Percentiles rank a stretch among this genome's conserved stretches.
phyloP scores from a whole-genome alignment of 2,329 filamentous ascomycete genomes.

The Sclerotinia trifoliorum region DNA sequence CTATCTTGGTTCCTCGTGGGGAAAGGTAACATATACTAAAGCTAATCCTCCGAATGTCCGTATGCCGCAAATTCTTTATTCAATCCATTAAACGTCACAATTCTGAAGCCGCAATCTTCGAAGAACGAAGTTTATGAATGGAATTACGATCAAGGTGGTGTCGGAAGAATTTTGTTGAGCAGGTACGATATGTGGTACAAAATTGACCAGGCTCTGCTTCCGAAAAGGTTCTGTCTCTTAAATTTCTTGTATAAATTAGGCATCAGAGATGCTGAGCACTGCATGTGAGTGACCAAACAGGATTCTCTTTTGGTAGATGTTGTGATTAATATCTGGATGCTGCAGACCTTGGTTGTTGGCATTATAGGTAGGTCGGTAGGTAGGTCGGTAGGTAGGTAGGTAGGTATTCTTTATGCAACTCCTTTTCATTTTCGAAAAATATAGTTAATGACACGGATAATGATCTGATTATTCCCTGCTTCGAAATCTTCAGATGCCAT shows the following conservation, averaged over 20 bases:
- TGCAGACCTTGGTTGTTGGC: slow-evolving; percentile 11
- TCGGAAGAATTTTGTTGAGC: slow-evolving; percentile 13
- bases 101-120: background rate
- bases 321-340: background rate
- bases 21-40: slow-evolving; percentile 7
- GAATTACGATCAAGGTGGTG: slow-evolving; percentile 4
- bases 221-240: background rate
- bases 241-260: slow-evolving; percentile 3
- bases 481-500: background rate
- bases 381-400: too few relatives aligned
- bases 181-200: slow-evolving; percentile 8
- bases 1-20: background rate
- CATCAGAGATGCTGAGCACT: background rate
- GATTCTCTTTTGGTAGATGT: slow-evolving; percentile 9
- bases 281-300: slow-evolving; percentile 12
- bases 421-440: background rate
- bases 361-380: background rate
- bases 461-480: slow-evolving; percentile 20
- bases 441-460: background rate
- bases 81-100: background rate
- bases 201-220: slow-evolving; percentile 1
- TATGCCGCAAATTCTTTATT: background rate
- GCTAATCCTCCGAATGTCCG: background rate
- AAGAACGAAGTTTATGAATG: background rate
- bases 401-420: background rate